A percentile compares a stretch with the other conserved stretches of the same genome.
Evolutionary conservation across 2,329 filamentous ascomycete genomes (phyloP).

Genomic region (Bipolaris cookei): DNA sequence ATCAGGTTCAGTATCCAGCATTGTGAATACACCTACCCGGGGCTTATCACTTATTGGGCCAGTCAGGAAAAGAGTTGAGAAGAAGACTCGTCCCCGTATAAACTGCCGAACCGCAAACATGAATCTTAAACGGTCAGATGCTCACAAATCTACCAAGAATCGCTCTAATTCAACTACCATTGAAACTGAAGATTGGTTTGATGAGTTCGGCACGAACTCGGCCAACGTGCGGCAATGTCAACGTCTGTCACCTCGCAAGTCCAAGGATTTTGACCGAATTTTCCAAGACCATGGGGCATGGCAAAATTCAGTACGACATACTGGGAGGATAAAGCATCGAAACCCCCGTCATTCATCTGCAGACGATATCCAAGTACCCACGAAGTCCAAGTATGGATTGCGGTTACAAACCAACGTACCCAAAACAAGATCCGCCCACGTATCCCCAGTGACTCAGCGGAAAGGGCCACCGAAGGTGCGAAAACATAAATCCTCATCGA

Average conservation of each 20-base stretch:
- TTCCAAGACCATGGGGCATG: constrained; percentile 13
- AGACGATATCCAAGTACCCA: constrained; percentile 12
- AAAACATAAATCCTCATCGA: constrained; percentile 18
- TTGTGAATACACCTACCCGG: constrained; percentile 40
- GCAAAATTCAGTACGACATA: constrained; percentile 14
- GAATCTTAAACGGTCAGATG: constrained; percentile 34
- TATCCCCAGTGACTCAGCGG: constrained; percentile 27
- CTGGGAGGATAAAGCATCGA: background rate
- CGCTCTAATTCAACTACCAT: constrained; percentile 9
- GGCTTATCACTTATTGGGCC: constrained; percentile 39
- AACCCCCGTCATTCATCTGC: constrained; percentile 17
- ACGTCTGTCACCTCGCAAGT: constrained; percentile 1
- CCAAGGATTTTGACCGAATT: background rate
- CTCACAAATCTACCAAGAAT: constrained; percentile 34
- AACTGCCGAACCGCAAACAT: constrained; percentile 15
- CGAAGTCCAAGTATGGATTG: constrained; percentile 16
- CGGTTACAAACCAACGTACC: constrained; percentile 31
- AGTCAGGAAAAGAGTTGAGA: constrained; percentile 28
- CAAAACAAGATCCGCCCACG: constrained; percentile 28
- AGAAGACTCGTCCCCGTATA: constrained; percentile 17
- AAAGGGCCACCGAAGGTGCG: constrained; percentile 19
- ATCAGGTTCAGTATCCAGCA: constrained; percentile 32
- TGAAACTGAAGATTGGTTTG: background rate
- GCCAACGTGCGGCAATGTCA: constrained; percentile 4
- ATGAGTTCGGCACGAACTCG: background rate